Evolutionary conservation across 306 rosid species (phyloP).

Genomic region (Castanospermum australe): DNA sequence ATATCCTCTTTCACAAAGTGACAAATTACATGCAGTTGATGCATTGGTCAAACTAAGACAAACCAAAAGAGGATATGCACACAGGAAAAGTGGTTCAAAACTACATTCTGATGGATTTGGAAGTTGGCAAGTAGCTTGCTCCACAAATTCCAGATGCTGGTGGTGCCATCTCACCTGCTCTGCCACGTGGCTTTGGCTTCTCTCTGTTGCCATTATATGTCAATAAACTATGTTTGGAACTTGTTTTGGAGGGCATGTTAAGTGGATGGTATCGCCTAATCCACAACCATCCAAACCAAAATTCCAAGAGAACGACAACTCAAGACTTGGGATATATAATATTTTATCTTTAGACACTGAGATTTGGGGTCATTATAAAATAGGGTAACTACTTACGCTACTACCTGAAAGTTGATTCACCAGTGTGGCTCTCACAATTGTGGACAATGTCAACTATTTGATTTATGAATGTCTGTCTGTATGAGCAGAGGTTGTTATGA

Average conservation of each 20-base stretch:
- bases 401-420: slow-evolving; percentile 31
- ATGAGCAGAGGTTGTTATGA: background rate
- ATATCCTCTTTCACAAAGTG: background rate
- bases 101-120: slow-evolving; percentile 38
- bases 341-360: slow-evolving; percentile 24
- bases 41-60: slow-evolving; percentile 24
- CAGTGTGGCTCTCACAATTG: background rate
- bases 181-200: slow-evolving; percentile 37
- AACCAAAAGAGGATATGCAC: slow-evolving; percentile 25
- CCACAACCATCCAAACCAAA: slow-evolving; percentile 48
- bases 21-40: slow-evolving; percentile 28
- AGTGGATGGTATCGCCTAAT: slow-evolving; percentile 45
- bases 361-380: slow-evolving; percentile 31
- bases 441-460: background rate
- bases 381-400: slow-evolving; percentile 13
- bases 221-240: slow-evolving; percentile 22
- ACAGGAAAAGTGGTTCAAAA: slow-evolving; percentile 25
- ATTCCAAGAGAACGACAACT: slow-evolving; percentile 50
- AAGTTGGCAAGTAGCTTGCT: slow-evolving; percentile 44
- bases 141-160: slow-evolving; percentile 41
- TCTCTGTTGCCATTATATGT: slow-evolving; percentile 25
- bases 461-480: background rate
- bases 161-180: slow-evolving; percentile 40
- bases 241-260: slow-evolving; percentile 13
- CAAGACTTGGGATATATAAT: background rate